Evolutionary conservation across 2,329 filamentous ascomycete species (phyloP).

Genomic region (Leptographium galeiforme): DNA sequence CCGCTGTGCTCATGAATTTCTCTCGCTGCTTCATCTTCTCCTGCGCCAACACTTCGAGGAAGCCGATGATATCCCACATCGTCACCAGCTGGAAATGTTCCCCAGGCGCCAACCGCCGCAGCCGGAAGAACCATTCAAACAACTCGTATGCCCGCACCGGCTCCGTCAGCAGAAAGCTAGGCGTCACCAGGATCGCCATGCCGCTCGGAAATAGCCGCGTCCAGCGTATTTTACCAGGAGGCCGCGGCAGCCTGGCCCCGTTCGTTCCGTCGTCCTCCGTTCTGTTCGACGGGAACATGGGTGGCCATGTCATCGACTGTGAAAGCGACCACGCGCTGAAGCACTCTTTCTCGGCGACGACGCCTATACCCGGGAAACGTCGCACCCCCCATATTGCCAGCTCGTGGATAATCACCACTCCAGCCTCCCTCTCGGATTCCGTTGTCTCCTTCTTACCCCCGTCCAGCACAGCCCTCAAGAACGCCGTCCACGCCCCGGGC

Average conservation of each 20-base stretch:
- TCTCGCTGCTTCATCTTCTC: conserved; percentile 19
- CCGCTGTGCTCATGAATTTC: conserved; percentile 8
- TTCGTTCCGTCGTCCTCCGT: background rate
- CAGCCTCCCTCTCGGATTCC: conserved; percentile 6
- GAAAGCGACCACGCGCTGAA: conserved; percentile 27
- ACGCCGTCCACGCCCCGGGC: conserved; percentile 36
- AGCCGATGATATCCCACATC: conserved; percentile 21
- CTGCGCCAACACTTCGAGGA: conserved; percentile 20
- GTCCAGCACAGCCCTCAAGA: background rate
- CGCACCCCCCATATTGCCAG: conserved; percentile 23
- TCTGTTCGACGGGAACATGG: conserved; percentile 18
- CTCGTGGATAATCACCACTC: conserved; percentile 32
- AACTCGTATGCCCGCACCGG: conserved; percentile 24
- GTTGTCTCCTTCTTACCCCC: background rate
- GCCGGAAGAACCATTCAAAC: conserved; percentile 25
- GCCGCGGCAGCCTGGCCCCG: background rate
- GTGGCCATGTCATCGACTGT: conserved; percentile 17
- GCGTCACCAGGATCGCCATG: conserved; percentile 31
- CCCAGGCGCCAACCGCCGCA: conserved; percentile 8
- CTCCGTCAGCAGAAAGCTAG: conserved; percentile 34
- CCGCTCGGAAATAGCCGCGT: conserved; percentile 31
- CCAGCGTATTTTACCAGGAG: conserved; percentile 20
- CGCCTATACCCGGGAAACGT: conserved; percentile 23
- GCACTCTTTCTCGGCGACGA: conserved; percentile 15
- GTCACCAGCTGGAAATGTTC: conserved; percentile 19